Evolutionary conservation across 1,284 basidiomycete genomes (phyloP), one percentile per base, ranked within the genome.

Genomic region (Ustilago cynodontis): DNA sequence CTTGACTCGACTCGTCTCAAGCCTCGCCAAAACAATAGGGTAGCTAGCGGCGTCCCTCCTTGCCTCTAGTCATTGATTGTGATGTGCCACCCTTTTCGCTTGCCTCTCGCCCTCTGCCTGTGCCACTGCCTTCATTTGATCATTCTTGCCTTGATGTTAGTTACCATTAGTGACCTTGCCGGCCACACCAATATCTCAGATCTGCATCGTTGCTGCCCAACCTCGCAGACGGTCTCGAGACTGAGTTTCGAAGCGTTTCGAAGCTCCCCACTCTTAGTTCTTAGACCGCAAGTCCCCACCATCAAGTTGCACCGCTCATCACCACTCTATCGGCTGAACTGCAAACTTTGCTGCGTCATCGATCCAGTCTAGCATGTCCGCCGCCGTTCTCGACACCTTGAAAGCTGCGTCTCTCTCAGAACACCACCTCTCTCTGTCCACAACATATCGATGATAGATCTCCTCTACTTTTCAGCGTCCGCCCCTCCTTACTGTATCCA

Each of bases 321-420:
- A 45, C 43, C 43, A 45, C 43, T 22, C 7, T 45, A n/a, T 45
- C 43, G 43, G 43, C 43, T 45, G 18, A 7, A 16, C 13, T 45
- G n/a, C 43, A 45, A 45, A 11, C 22, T 45, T 45, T 45, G n/a
- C 43, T n/a, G 43, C 43, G 43, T 45, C 43, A 45, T 45, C 43
- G 43, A 45, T 45, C 5, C 22, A 45, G 35, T 37, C 7, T 14
- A 37, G 7, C 35, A 37, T 33, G n/a, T n/a, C n/a, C n/a, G n/a
- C 31, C 31, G 31, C 31, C 31, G 31, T 33, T 33, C 31, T 33
- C 31, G 31, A 33, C 31, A 33, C 6, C 31, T 33, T 11, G n/a
- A n/a, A n/a, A n/a, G n/a, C n/a, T n/a, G n/a, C n/a, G n/a, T n/a
- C n/a, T n/a, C n/a, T n/a, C n/a, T n/a, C n/a, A n/a, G n/a, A n/a